phyloP scores from a whole-genome alignment of 495 filamentous ascomycete species.

The Lasiosphaeriaceae sp. region DNA sequence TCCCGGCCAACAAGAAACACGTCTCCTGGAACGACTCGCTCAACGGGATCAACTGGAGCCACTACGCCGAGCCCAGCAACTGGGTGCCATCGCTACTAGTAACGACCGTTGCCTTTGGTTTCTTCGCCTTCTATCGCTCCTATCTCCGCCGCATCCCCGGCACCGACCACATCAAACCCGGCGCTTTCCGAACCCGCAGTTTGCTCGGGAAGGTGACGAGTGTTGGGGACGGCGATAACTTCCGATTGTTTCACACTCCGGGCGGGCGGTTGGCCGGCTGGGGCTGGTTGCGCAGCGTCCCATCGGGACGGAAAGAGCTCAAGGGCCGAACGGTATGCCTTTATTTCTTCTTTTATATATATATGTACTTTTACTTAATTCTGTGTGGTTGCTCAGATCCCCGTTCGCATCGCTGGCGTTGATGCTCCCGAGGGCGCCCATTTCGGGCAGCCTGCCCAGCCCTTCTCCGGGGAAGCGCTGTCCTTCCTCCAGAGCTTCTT shows the following conservation, averaged over 20 bases:
- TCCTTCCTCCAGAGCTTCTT: slow-evolving; percentile 72
- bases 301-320: slow-evolving; percentile 59
- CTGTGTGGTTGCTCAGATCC: slow-evolving; percentile 48
- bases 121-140: slow-evolving; percentile 60
- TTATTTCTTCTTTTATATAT: slow-evolving; percentile 9
- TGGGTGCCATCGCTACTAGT: slow-evolving; percentile 66
- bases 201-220: slow-evolving; percentile 84
- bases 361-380: slow-evolving; percentile 9
- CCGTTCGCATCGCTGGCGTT: slow-evolving; percentile 82
- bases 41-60: slow-evolving; percentile 58
- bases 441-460: slow-evolving; percentile 85
- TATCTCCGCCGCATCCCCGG: slow-evolving; percentile 81
- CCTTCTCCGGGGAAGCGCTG: slow-evolving; percentile 73
- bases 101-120: slow-evolving; percentile 58
- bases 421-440: slow-evolving; percentile 92
- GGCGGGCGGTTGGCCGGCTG: slow-evolving; percentile 83
- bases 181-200: slow-evolving; percentile 63
- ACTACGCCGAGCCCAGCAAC: slow-evolving; percentile 62
- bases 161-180: slow-evolving; percentile 64
- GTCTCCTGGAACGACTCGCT: slow-evolving; percentile 49
- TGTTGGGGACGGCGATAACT: slow-evolving; percentile 94
- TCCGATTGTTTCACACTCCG: slow-evolving; percentile 89
- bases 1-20: slow-evolving; percentile 16
- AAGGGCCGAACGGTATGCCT: slow-evolving; percentile 70
- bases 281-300: slow-evolving; percentile 82